phyloP scores from a whole-genome alignment of 2,329 filamentous ascomycete genomes.

The Chaetomium globosum region DNA sequence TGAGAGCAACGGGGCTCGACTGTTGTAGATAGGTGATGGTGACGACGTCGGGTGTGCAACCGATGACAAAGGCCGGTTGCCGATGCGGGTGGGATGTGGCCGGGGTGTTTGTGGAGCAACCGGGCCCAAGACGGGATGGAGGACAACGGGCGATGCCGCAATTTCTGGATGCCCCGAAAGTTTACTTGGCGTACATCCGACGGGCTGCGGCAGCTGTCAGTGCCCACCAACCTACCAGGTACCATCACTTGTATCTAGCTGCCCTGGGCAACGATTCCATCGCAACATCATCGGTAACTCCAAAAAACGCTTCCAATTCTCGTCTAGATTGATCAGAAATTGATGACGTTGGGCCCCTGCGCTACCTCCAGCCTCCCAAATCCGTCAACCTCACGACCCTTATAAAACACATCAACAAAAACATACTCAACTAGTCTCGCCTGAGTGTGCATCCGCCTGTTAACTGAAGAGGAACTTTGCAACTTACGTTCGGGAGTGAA shows the following conservation, averaged over 20 bases:
- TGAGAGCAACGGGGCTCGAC: constrained; percentile 4
- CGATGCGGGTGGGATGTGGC: constrained; percentile 6
- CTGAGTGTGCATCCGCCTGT: not conserved
- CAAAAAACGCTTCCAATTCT: not conserved
- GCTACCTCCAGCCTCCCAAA: not conserved
- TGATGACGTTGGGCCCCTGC: not conserved
- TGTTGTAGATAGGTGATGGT: not conserved
- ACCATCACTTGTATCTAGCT: not conserved
- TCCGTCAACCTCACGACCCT: not conserved
- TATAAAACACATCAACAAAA: not conserved
- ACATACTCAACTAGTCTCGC: not conserved
- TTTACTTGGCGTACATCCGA: not conserved
- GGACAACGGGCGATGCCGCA: constrained; percentile 4
- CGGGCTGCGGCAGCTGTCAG: not conserved
- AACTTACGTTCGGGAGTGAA: not conserved
- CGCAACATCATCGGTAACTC: not conserved
- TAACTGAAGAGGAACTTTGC: not conserved
- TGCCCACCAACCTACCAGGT: not conserved
- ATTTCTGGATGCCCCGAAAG: not conserved
- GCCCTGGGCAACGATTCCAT: not conserved
- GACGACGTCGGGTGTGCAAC: constrained; percentile 2
- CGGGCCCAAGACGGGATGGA: not conserved
- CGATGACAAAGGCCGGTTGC: constrained; percentile 9
- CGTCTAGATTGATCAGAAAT: not conserved
- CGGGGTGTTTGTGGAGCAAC: constrained; percentile 15